These are phyloP conservation scores for Gossypium schwendimanii DNA, from an alignment of 441 rosid species.

Conservation along the genomic window DNA sequence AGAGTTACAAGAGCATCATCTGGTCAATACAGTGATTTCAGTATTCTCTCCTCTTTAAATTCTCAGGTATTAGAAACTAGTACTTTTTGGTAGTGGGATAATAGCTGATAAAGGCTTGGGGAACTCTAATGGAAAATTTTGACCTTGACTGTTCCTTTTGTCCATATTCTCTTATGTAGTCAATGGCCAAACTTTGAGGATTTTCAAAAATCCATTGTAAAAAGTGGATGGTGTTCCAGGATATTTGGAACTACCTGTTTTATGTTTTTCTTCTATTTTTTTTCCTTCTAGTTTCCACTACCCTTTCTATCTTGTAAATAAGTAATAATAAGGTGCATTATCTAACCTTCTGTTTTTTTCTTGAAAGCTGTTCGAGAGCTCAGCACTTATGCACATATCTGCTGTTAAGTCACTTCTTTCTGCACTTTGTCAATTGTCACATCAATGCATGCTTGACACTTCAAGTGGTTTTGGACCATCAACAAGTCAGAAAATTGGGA, in stretches of 20 bases:
- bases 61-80: conserved; percentile 57
- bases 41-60: conserved; percentile 87
- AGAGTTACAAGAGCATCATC: conserved; percentile 78
- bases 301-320: neutral
- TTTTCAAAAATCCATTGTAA: neutral
- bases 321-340: conserved; percentile 13
- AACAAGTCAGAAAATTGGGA: conserved; percentile 73
- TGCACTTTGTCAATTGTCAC: conserved; percentile 77
- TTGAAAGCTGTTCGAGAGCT: conserved; percentile 91
- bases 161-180: neutral
- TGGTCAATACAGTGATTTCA: conserved; percentile 80
- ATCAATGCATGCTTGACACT: conserved; percentile 77
- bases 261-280: neutral
- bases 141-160: neutral
- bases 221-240: neutral
- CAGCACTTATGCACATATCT: conserved; percentile 90
- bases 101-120: neutral
- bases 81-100: neutral
- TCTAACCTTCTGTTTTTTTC: conserved; percentile 40
- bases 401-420: conserved; percentile 95
- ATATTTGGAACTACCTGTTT: neutral
- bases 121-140: neutral
- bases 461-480: conserved; percentile 69
- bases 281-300: neutral
- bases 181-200: neutral